Evolutionary conservation across 2,329 filamentous ascomycete species (phyloP), one percentile per base, ranked within the genome.

Genomic region (Plectosphaerella cucumerina): DNA sequence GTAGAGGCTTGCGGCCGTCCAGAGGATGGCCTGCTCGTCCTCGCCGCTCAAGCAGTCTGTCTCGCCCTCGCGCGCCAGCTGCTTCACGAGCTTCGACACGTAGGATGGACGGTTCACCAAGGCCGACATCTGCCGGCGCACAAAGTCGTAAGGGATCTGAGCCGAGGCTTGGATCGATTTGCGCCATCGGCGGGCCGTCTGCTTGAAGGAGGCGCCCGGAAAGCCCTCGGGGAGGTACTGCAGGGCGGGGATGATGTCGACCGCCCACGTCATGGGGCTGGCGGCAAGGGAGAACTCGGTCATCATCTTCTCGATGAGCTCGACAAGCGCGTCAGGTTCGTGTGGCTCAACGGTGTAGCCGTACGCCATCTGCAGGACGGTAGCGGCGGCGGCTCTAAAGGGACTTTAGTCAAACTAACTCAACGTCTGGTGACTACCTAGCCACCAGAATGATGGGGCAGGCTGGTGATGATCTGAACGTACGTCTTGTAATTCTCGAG

Each of bases 191-290:
- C 47, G 51, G 0, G 62, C 68, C 2, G 55, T 64, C 39, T 57
- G 58, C 47, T 69, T 57, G 53, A 68, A 70, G 0, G 53, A 53
- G 1, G 55, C 49, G 1, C 67, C 66, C 0, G 68, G 68, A 18
- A 67, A 53, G 26, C 59, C 48, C 1, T 56, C 56, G 0, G 68
- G 68, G 6, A 70, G 56, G 11, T 65, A 52, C n/a, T 53, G 53
- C 2, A 70, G 54, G 2, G 42, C 31, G 1, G 68, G 67, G 0
- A 70, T n/a, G 0, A 62, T 56, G 21, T 70, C 67, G 6, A 70
- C 65, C 0, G 56, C 21, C 67, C 67, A 70, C 4, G 56, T 44
- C n/a, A 64, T 48, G 1, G 68, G 68, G 0, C 63, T 56, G 6
- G 59, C 48, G 3, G 66, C 62, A 8, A 50, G 42, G 0, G 62